phyloP scores from a whole-genome alignment of 768 basidiomycete genomes.

The Kwoniella pini region DNA sequence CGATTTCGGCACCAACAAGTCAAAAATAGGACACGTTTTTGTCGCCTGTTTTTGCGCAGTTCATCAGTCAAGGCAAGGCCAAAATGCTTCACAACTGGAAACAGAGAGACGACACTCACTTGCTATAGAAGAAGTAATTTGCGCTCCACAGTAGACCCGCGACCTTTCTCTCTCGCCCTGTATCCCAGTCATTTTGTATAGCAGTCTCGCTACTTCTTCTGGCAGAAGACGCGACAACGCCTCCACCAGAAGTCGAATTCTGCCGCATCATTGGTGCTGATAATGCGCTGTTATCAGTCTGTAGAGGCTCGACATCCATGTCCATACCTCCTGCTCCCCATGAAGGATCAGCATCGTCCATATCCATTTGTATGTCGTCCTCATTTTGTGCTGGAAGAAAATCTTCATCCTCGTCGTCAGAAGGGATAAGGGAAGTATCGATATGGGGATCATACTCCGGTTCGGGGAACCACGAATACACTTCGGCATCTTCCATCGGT shows the following conservation, averaged over 20 bases:
- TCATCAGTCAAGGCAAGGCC: not conserved
- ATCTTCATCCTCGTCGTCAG: slow-evolving; percentile 65
- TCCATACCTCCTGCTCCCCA: slow-evolving; percentile 49
- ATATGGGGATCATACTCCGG: slow-evolving; percentile 88
- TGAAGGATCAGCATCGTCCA: slow-evolving; percentile 26
- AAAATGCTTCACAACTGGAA: too few species aligned
- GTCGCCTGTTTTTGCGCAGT: slow-evolving; percentile 32
- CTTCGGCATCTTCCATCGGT: slow-evolving; percentile 86
- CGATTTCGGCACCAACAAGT: slow-evolving; percentile 82
- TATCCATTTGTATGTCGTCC: slow-evolving; percentile 21
- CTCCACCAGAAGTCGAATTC: slow-evolving; percentile 12
- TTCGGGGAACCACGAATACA: slow-evolving; percentile 91
- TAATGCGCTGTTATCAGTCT: slow-evolving; percentile 3
- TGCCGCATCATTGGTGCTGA: slow-evolving; percentile 11
- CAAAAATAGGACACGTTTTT: slow-evolving; percentile 86
- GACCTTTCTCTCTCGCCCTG: slow-evolving; percentile 24
- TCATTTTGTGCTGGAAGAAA: slow-evolving; percentile 30
- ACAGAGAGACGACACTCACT: slow-evolving; percentile 60
- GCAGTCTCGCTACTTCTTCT: slow-evolving; percentile 11
- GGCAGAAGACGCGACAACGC: not conserved
- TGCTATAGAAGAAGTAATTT: slow-evolving; percentile 95
- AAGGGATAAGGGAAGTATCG: slow-evolving; percentile 53
- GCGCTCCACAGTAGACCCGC: slow-evolving; percentile 92
- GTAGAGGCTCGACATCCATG: slow-evolving; percentile 29
- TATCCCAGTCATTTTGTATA: slow-evolving; percentile 15